Conservation (phyloP, 2,329 filamentous ascomycete species). For the Diaporthe sp. region DNA sequence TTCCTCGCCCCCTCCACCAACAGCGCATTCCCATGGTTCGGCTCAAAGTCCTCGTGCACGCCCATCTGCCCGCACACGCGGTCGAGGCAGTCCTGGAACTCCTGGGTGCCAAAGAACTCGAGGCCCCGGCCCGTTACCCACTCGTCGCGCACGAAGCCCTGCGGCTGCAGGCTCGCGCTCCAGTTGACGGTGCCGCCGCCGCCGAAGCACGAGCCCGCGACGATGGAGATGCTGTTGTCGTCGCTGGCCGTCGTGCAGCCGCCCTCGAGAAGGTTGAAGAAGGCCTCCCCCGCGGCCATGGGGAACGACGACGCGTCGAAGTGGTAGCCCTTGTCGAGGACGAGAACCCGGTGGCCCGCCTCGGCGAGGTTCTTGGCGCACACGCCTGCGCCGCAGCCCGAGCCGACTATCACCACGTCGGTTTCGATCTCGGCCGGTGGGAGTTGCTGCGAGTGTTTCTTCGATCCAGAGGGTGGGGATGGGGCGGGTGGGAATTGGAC, state of each 20-base stretch:
- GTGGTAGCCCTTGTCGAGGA: conserved; percentile 86
- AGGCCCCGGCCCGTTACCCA: conserved; percentile 78
- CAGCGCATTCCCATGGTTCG: conserved; percentile 77
- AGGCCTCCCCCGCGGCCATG: conserved; percentile 74
- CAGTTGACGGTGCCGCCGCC: conserved; percentile 90
- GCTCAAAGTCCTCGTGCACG: conserved; percentile 76
- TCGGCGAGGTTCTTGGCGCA: conserved; percentile 42
- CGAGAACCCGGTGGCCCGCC: conserved; percentile 69
- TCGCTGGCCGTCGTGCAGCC: conserved; percentile 69
- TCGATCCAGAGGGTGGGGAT: not conserved
- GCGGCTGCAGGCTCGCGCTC: conserved; percentile 74
- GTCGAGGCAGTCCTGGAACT: conserved; percentile 82
- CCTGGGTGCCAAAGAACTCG: conserved; percentile 77
- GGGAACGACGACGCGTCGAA: conserved; percentile 79
- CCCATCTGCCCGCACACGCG: conserved; percentile 83
- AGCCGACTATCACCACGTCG: conserved; percentile 42
- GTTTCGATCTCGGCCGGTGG: conserved; percentile 37
- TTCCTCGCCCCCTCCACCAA: conserved; percentile 80
- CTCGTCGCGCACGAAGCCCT: conserved; percentile 81
- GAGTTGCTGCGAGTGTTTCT: fast-evolving
- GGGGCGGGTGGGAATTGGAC: conserved; percentile 22
- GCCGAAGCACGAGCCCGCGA: conserved; percentile 81
- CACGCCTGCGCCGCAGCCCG: conserved; percentile 42
- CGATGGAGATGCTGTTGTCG: conserved; percentile 70
- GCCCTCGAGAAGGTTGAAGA: conserved; percentile 76